Conservation (phyloP, 1,284 basidiomycete genomes). For the Heterobasidion irregulare region DNA sequence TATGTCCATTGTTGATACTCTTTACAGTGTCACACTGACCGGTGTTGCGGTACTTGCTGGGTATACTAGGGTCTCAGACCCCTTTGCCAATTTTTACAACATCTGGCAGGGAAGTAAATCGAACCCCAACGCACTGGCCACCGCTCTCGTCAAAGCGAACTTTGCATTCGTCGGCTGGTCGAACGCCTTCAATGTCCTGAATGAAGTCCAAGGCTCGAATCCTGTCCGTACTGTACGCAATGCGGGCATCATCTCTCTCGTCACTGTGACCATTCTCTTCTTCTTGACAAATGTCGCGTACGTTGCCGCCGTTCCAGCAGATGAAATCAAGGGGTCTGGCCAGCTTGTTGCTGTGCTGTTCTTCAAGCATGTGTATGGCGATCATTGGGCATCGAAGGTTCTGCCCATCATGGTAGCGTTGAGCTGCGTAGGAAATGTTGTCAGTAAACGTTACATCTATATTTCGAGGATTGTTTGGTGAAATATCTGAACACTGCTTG, state of each 20-base stretch:
- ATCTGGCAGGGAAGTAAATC: slow-evolving; percentile 34
- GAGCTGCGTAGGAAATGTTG: slow-evolving; percentile 32
- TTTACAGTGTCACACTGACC: slow-evolving; percentile 30
- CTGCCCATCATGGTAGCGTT: slow-evolving; percentile 32
- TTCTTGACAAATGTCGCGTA: slow-evolving; percentile 38
- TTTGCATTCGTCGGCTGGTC: slow-evolving; percentile 36
- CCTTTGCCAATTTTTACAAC: slow-evolving; percentile 39
- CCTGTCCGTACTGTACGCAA: slow-evolving; percentile 35
- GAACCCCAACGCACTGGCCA: slow-evolving; percentile 34
- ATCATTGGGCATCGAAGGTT: slow-evolving; percentile 25
- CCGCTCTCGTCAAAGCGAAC: slow-evolving; percentile 35
- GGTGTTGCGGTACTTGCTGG: slow-evolving; percentile 42
- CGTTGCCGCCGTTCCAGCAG: slow-evolving; percentile 31
- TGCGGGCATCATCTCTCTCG: slow-evolving; percentile 36
- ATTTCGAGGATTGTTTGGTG: neutral
- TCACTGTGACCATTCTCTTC: slow-evolving; percentile 33
- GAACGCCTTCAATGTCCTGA: slow-evolving; percentile 37
- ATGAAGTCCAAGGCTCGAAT: slow-evolving; percentile 29
- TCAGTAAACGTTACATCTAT: slow-evolving; percentile 15
- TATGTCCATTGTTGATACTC: neutral
- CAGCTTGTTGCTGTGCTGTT: slow-evolving; percentile 41
- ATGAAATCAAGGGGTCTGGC: slow-evolving; percentile 31
- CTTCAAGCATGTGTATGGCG: slow-evolving; percentile 41
- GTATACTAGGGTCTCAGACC: slow-evolving; percentile 33
- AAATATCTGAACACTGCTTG: neutral